phyloP scores from a whole-genome alignment of 1,139 yeast species.

The Geotrichum phurueaensis region DNA sequence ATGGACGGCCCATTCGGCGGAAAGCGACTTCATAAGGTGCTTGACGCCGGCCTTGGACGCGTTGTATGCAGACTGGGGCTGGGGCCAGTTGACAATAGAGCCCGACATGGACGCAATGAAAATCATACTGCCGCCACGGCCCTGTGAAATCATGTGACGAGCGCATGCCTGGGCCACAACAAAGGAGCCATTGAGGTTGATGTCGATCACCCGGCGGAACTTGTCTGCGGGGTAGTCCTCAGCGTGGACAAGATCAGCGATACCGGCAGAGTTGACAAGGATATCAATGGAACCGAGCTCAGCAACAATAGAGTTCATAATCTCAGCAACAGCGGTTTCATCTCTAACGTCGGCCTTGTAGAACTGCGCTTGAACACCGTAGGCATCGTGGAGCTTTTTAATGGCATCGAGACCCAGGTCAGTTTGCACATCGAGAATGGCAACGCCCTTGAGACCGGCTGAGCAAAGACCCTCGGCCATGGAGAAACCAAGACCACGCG shows the following conservation, averaged over 20 bases:
- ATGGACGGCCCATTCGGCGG: slow-evolving; percentile 55
- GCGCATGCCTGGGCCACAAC: slow-evolving; percentile 65
- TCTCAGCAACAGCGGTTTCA: slow-evolving; percentile 47
- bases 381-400: slow-evolving; percentile 46
- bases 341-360: slow-evolving; percentile 61
- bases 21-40: slow-evolving; percentile 49
- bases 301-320: slow-evolving; percentile 47
- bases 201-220: slow-evolving; percentile 69
- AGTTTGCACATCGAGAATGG: slow-evolving; percentile 40
- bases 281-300: slow-evolving; percentile 60
- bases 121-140: slow-evolving; percentile 47
- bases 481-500: slow-evolving; percentile 61
- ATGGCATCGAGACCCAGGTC: slow-evolving; percentile 49
- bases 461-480: slow-evolving; percentile 63
- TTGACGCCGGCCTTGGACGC: slow-evolving; percentile 59
- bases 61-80: slow-evolving; percentile 55
- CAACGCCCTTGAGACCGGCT: slow-evolving; percentile 65
- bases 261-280: slow-evolving; percentile 70
- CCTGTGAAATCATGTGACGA: slow-evolving; percentile 58
- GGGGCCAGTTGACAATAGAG: slow-evolving; percentile 60
- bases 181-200: slow-evolving; percentile 73
- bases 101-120: slow-evolving; percentile 64
- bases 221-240: slow-evolving; percentile 73
- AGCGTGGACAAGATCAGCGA: slow-evolving; percentile 74
- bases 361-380: slow-evolving; percentile 57